phyloP scores from a whole-genome alignment of 495 filamentous ascomycete species.

The Margaritispora aquatica region DNA sequence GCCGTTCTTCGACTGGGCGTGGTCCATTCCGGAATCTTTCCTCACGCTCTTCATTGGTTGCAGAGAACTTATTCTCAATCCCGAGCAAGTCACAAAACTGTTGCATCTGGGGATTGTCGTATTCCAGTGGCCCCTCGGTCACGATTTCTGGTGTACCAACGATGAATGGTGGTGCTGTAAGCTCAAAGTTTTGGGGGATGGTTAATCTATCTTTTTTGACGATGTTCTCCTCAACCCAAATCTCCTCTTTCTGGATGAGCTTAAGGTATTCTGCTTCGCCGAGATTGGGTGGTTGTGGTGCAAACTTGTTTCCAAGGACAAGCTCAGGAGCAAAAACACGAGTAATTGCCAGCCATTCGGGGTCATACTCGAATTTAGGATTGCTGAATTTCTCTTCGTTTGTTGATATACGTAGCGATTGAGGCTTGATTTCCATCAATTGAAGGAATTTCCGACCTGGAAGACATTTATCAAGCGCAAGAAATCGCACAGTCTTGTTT shows the following conservation, averaged over 20 bases:
- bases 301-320: slow-evolving; percentile 47
- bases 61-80: slow-evolving; percentile 70
- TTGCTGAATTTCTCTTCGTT: slow-evolving; percentile 7
- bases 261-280: slow-evolving; percentile 58
- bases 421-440: slow-evolving; percentile 52
- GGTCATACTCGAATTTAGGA: slow-evolving; percentile 66
- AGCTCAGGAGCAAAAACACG: slow-evolving; percentile 66
- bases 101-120: slow-evolving; percentile 74
- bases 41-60: slow-evolving; percentile 59
- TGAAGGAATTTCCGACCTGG: slow-evolving; percentile 76
- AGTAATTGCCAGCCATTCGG: slow-evolving; percentile 91
- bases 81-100: slow-evolving; percentile 71
- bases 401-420: slow-evolving; percentile 19
- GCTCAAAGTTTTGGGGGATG: slow-evolving; percentile 69
- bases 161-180: slow-evolving; percentile 68
- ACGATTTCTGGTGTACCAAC: slow-evolving; percentile 29
- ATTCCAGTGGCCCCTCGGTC: slow-evolving; percentile 57
- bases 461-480: slow-evolving; percentile 86
- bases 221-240: slow-evolving; percentile 74
- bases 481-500: slow-evolving; percentile 74
- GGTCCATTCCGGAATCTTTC: slow-evolving; percentile 41
- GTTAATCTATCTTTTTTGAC: slow-evolving; percentile 48
- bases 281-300: slow-evolving; percentile 41
- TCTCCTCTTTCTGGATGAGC: slow-evolving; percentile 55
- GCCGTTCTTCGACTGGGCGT: slow-evolving; percentile 26